Evolutionary conservation across 1,284 basidiomycete genomes (phyloP), one percentile per base, ranked within the genome.

Genomic region (Lentinus polychrous): DNA sequence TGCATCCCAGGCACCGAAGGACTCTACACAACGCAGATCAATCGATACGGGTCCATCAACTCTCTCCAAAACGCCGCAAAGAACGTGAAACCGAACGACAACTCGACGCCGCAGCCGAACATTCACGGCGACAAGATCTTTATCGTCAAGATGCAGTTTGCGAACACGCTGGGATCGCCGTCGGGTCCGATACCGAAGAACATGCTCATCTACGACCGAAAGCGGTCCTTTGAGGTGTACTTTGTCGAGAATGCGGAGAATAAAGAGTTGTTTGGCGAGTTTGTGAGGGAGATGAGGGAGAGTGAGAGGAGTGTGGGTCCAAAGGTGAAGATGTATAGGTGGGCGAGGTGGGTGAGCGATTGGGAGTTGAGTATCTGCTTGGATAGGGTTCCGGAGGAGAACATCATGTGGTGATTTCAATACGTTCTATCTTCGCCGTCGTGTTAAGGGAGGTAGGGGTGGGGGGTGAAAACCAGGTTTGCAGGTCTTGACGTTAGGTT

Each of bases 151-250:
- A 60, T 74, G 24, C 71, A 75, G 49, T 27, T 53, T 22, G 49
- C 58, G 1, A 42, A 49, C 1, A 39, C 33, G 3, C 34, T 31
- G 12, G 32, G 37, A 17, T 42, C 43, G 3, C 24, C 43, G 4
- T 3, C 23, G n/a, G 31, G 22, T 17, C 22, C 22, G 5, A 15
- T 33, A 6, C 24, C 37, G 34, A 32, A 45, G 18, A 38, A 27
- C 32, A 63, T 72, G 51, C 51, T 71, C 50, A 55, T 75, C 14
- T 73, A 74, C 49, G 72, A 74, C 50, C 58, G 68, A 15, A 62
- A 68, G 54, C 59, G 66, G 39, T 68, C 66, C 24, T 66, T 72
- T 31, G 55, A 66, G 35, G 58, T 62, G 12, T 58, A 64, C 45
- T 61, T 69, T 58, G 12, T 53, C 31, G 41, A 44, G 17, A 43